phyloP scores from a whole-genome alignment of 1,284 basidiomycete genomes.

The Thecaphora frezii region DNA sequence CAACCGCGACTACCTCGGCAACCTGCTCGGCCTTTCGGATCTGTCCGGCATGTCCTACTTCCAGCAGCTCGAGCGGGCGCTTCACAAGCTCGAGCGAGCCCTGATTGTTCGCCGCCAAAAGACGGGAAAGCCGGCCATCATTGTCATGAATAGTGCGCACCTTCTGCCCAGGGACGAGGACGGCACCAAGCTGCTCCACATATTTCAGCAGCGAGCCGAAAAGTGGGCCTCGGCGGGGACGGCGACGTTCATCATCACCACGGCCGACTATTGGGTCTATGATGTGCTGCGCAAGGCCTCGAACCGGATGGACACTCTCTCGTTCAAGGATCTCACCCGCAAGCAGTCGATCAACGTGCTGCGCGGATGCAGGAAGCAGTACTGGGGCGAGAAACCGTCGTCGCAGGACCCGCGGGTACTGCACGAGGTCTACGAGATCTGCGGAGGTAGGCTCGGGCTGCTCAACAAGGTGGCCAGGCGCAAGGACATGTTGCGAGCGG shows the following conservation, averaged over 20 bases:
- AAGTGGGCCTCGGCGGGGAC: constrained; percentile 51
- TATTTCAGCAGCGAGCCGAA: constrained; percentile 55
- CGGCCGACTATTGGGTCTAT: constrained; percentile 51
- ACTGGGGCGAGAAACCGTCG: constrained; percentile 42
- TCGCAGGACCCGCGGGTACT: constrained; percentile 27
- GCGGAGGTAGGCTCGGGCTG: constrained; percentile 44
- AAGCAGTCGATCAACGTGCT: constrained; percentile 46
- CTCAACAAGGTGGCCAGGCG: constrained; percentile 48
- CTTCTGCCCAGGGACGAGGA: constrained; percentile 49
- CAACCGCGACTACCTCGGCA: constrained; percentile 53
- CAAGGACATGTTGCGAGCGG: constrained; percentile 41
- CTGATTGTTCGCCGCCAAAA: constrained; percentile 38
- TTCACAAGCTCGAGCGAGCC: constrained; percentile 53
- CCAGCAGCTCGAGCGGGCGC: constrained; percentile 44
- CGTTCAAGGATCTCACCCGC: constrained; percentile 44
- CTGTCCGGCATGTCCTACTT: constrained; percentile 46
- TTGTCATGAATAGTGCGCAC: constrained; percentile 53
- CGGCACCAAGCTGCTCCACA: constrained; percentile 41
- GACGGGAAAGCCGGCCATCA: constrained; percentile 47
- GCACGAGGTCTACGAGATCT: constrained; percentile 49
- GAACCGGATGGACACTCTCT: constrained; percentile 53
- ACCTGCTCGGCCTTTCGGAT: constrained; percentile 49
- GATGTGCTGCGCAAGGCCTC: constrained; percentile 46
- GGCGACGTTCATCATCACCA: constrained; percentile 47
- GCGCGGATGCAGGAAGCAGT: constrained; percentile 41